Percentiles rank a stretch among this genome's conserved stretches.
phyloP scores from a whole-genome alignment of 2,329 filamentous ascomycete genomes.

The Periconia sp. region DNA sequence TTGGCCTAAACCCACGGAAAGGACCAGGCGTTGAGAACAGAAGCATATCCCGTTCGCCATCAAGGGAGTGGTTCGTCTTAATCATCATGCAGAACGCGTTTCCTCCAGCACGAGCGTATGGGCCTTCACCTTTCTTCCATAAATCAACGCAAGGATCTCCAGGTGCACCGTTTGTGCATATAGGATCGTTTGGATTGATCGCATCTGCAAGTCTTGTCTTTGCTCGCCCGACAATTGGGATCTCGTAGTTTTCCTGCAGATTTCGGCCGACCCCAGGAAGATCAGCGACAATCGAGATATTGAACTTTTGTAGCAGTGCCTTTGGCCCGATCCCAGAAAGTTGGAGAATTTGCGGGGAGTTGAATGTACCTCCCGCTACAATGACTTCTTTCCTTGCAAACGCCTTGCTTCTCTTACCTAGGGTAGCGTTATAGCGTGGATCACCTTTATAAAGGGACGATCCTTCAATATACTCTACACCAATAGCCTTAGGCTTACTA shows the following conservation, averaged over 20 bases:
- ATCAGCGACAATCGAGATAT: conserved; percentile 58
- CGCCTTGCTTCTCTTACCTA: conserved; percentile 10
- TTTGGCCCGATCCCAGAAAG: conserved; percentile 66
- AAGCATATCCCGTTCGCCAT: conserved; percentile 58
- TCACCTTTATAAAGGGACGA: conserved; percentile 51
- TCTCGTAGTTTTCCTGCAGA: conserved; percentile 32
- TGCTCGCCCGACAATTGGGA: conserved; percentile 59
- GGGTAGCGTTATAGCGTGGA: conserved; percentile 37
- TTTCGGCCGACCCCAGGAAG: conserved; percentile 54
- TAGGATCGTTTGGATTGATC: conserved; percentile 10
- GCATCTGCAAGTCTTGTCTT: conserved; percentile 6
- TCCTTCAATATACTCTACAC: conserved; percentile 52
- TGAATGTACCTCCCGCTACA: conserved; percentile 58
- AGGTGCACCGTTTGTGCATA: conserved; percentile 24
- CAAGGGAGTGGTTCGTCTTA: conserved; percentile 45
- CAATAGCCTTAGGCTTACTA: conserved; percentile 44
- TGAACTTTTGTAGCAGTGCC: conserved; percentile 56
- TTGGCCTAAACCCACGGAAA: conserved; percentile 59
- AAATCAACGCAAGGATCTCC: conserved; percentile 25
- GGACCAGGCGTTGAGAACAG: conserved; percentile 54
- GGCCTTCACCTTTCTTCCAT: conserved; percentile 22
- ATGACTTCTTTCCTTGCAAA: conserved; percentile 35
- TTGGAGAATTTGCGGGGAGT: conserved; percentile 68
- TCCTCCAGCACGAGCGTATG: conserved; percentile 50
- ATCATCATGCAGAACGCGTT: conserved; percentile 60